Conservation (phyloP, 768 basidiomycete genomes). For the Tricholoma saponaceum region DNA sequence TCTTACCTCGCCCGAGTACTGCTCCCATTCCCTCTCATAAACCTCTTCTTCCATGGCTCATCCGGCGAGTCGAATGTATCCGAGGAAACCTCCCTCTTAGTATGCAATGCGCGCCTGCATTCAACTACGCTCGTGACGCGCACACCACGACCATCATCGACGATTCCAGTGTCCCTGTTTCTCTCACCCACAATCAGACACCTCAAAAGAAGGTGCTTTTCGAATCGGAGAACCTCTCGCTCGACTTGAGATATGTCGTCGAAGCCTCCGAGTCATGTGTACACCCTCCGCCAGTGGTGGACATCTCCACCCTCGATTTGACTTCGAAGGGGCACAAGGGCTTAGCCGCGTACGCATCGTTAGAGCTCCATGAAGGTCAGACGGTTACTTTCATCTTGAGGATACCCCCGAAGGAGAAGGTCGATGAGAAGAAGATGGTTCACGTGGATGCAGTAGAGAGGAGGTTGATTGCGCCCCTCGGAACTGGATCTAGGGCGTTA, state of each 20-base stretch:
- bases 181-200: slow-evolving; percentile 1
- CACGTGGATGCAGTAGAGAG: not conserved
- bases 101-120: slow-evolving; percentile 93
- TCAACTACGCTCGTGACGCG: slow-evolving; percentile 83
- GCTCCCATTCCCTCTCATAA: slow-evolving; percentile 33
- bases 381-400: slow-evolving; percentile 85
- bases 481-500: slow-evolving; percentile 34
- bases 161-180: slow-evolving; percentile 34
- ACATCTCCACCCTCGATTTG: slow-evolving; percentile 61
- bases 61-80: slow-evolving; percentile 83
- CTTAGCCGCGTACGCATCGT: slow-evolving; percentile 48
- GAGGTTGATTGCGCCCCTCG: slow-evolving; percentile 14
- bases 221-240: slow-evolving; percentile 46
- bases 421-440: slow-evolving; percentile 6
- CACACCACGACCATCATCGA: slow-evolving; percentile 62
- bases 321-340: slow-evolving; percentile 75
- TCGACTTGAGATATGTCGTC: slow-evolving; percentile 77
- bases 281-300: slow-evolving; percentile 41
- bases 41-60: slow-evolving; percentile 78
- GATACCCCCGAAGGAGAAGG: slow-evolving; percentile 43
- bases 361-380: slow-evolving; percentile 80
- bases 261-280: slow-evolving; percentile 37
- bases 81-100: slow-evolving; percentile 77
- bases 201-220: slow-evolving; percentile 60
- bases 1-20: slow-evolving; percentile 64